A percentile compares a stretch with the other conserved stretches of the same genome.
These are phyloP conservation scores for Pythium insidiosum DNA, from an alignment of 352 stramenopile species.

Conservation along the genomic window DNA sequence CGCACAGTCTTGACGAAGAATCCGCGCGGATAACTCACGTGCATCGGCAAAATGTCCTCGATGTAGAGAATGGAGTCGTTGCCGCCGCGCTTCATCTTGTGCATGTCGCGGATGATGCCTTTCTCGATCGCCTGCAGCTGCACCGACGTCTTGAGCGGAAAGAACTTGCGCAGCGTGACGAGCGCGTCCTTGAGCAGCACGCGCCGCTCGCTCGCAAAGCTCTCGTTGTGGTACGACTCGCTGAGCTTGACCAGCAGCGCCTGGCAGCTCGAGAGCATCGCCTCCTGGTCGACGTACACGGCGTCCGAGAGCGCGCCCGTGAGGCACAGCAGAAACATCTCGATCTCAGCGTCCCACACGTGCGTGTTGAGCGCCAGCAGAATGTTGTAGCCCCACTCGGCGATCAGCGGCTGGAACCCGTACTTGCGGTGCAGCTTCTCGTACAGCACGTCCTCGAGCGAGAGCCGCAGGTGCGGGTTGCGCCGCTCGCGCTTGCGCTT, in stretches of 20 bases:
- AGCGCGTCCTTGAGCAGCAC: constrained; percentile 71
- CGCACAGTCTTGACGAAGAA: constrained; percentile 78
- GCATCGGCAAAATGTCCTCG: constrained; percentile 52
- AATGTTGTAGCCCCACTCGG: constrained; percentile 85
- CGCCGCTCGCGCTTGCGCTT: constrained; percentile 61
- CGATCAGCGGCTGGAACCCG: constrained; percentile 72
- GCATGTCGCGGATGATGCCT: constrained; percentile 67
- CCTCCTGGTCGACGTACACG: constrained; percentile 67
- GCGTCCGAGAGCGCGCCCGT: constrained; percentile 59
- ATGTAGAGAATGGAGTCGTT: constrained; percentile 71
- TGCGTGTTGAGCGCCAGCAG: constrained; percentile 54
- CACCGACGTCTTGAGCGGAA: constrained; percentile 61
- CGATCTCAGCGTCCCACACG: constrained; percentile 70
- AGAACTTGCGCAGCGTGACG: constrained; percentile 65
- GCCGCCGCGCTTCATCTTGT: constrained; percentile 62
- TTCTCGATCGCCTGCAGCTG: constrained; percentile 75
- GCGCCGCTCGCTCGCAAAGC: constrained; percentile 36
- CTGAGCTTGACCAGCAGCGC: constrained; percentile 34
- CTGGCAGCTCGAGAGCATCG: constrained; percentile 47
- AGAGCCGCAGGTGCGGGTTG: constrained; percentile 31
- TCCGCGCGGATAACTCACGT: constrained; percentile 36
- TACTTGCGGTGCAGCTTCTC: constrained; percentile 77
- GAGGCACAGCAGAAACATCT: constrained; percentile 68
- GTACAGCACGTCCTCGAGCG: constrained; percentile 62
- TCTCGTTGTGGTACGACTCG: constrained; percentile 46